Evolutionary conservation across 441 rosid species (phyloP).

Genomic region (Euphorbia schlechtendalii): DNA sequence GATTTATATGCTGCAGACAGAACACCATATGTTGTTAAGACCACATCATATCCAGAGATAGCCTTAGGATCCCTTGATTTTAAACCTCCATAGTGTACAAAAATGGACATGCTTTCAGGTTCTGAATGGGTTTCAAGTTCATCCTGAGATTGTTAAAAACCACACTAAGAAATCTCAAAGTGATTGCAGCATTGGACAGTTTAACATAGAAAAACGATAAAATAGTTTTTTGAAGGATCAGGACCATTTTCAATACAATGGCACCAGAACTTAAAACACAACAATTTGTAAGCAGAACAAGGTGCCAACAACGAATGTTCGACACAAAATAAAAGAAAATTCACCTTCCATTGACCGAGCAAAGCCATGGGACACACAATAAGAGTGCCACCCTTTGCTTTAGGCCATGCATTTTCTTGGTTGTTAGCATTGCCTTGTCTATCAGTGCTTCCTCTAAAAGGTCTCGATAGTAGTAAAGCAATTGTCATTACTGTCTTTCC

Average conservation of each 20-base stretch:
- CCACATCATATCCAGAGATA: slow-evolving; percentile 49
- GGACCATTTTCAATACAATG: neutral
- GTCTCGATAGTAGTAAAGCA: slow-evolving; percentile 57
- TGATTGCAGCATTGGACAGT: neutral
- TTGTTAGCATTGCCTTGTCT: slow-evolving; percentile 19
- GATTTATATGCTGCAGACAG: slow-evolving; percentile 48
- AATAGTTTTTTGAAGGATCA: neutral
- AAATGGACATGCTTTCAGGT: slow-evolving; percentile 39
- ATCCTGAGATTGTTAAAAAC: slow-evolving; percentile 34
- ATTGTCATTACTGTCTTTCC: slow-evolving; percentile 80
- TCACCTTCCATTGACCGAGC: slow-evolving; percentile 71
- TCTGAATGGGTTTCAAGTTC: slow-evolving; percentile 63
- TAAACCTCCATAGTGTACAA: slow-evolving; percentile 61
- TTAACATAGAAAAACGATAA: neutral
- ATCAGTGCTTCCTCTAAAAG: slow-evolving; percentile 33
- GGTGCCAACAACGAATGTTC: neutral
- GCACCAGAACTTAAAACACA: neutral
- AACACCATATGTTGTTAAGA: slow-evolving; percentile 69
- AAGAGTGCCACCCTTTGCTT: slow-evolving; percentile 61
- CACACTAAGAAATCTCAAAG: neutral
- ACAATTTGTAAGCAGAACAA: neutral
- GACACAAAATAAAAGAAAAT: neutral
- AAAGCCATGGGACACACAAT: slow-evolving; percentile 74
- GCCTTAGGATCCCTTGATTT: slow-evolving; percentile 44
- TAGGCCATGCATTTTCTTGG: slow-evolving; percentile 20